Evolutionary conservation across 805 yeast species (phyloP), one percentile per base, ranked within the genome.

Genomic region (Wickerhamiella bombiphila): DNA sequence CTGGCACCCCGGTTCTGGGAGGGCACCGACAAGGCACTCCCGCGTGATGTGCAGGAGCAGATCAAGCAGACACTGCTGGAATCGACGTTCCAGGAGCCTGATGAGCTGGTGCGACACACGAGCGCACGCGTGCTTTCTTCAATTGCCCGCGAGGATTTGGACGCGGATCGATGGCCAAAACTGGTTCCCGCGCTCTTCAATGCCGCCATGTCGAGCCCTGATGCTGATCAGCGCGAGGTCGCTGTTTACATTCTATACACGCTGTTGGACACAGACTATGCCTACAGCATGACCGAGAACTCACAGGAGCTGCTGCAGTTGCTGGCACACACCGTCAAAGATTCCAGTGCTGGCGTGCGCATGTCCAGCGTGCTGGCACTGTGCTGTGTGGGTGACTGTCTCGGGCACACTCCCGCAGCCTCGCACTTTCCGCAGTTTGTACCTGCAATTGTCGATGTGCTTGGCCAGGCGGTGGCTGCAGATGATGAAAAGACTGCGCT

Each of bases 111-210:
- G 43, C 75, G 95, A 59, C 97, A 91, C 62, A 75, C 93, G 16
- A 69, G 79, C 39, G 86, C 97, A 18, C 75, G 95, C 59, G 81
- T 86, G 41, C 75, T 91, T 50, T 76, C 95, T 21, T 76, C 85
- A 32, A 81, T 91, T 55, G 93, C 82, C 29, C 74, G 74, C 48
- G 58, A 66, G 38, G 97, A 88, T 57, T 64, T 85, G 45, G 74
- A 73, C 38, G 68, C 69, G 28, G 58, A 66, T 44, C 57, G 69
- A 47, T 91, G 97, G 97, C 70, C 76, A 4, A 76, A 73, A 30
- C 68, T 91, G 47, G 68, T 88, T 43, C 79, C 81, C 24, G 64
- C 71, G 37, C 66, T 91, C 52, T 74, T 80, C 40, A 61, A 66
- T 40, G 80, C 81, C 32, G 78, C 83, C 35, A 16, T 16, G 14